Percentiles rank a stretch among this genome's conserved stretches.
Conservation (phyloP, 2,329 filamentous ascomycete species). For the Aureobasidium sp. region DNA sequence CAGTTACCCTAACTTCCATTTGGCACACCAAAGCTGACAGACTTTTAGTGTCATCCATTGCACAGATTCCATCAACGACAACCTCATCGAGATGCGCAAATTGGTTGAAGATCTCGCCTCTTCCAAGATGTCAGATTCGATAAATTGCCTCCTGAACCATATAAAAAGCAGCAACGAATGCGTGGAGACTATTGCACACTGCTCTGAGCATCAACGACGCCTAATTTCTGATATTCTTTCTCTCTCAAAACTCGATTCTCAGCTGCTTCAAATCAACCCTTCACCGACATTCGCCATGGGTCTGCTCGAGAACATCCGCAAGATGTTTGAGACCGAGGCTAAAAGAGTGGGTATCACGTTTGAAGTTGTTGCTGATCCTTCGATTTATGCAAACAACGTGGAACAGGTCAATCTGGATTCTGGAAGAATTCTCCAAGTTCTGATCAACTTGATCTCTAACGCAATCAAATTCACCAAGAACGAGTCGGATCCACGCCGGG, state of each 20-base stretch:
- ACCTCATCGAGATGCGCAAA: neutral
- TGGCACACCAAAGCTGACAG: neutral
- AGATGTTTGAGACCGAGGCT: conserved; percentile 34
- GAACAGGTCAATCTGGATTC: conserved; percentile 22
- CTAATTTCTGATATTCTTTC: conserved; percentile 44
- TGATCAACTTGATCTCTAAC: conserved; percentile 26
- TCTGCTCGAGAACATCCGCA: conserved; percentile 30
- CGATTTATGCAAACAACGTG: conserved; percentile 29
- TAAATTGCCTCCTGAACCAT: neutral
- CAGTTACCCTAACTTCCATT: conserved; percentile 16
- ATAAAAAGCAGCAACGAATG: conserved; percentile 18
- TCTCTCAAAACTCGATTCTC: conserved; percentile 31
- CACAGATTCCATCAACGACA: conserved; percentile 28
- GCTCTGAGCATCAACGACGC: conserved; percentile 27
- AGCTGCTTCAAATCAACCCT: conserved; percentile 33
- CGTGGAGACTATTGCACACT: conserved; percentile 25
- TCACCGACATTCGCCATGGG: conserved; percentile 30
- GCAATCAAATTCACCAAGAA: conserved; percentile 40
- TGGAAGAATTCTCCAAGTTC: conserved; percentile 26
- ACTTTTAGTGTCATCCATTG: conserved; percentile 33
- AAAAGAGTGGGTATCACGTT: conserved; percentile 28
- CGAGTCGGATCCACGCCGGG: conserved; percentile 27
- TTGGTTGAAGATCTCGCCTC: conserved; percentile 16
- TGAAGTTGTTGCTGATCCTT: conserved; percentile 28
- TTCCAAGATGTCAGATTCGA: neutral